These are phyloP conservation scores for Cupressus sempervirens DNA, from an alignment of 75 land plant species.

Conservation along the genomic window DNA sequence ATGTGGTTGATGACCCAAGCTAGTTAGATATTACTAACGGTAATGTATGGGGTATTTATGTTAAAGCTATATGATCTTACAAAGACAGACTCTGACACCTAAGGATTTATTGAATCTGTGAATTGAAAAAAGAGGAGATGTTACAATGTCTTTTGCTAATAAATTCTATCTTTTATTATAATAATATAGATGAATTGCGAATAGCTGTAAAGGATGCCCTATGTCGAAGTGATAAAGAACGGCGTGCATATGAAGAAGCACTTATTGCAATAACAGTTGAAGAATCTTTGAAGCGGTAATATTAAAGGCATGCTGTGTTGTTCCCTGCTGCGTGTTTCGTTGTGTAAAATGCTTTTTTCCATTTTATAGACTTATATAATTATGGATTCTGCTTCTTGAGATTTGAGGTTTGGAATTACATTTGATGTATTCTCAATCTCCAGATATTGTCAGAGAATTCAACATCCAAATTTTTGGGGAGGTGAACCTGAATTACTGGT, in stretches of 20 bases:
- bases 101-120: not conserved
- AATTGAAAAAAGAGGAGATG: not conserved
- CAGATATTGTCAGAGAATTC: constrained; percentile 87
- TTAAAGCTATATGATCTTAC: not conserved
- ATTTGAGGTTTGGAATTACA: not conserved
- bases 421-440: constrained; percentile 9
- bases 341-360: not conserved
- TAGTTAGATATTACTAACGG: not conserved
- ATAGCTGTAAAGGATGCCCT: constrained; percentile 86
- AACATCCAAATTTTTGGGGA: constrained; percentile 83
- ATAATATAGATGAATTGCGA: constrained; percentile 75
- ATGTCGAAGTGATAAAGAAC: constrained; percentile 64
- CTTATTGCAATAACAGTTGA: constrained; percentile 83
- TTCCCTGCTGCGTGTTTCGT: not conserved
- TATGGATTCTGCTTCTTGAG: not conserved
- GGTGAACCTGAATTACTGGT: constrained; percentile 94
- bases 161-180: not conserved
- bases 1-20: not conserved
- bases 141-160: not conserved
- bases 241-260: constrained; percentile 68
- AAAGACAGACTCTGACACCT: not conserved
- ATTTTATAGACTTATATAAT: not conserved
- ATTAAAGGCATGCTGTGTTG: not conserved
- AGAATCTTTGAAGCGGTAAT: constrained; percentile 71
- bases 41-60: not conserved